Percentiles rank a stretch among this genome's conserved stretches.
These are phyloP conservation scores for Huntiella savannae DNA, from an alignment of 2,329 filamentous ascomycete species.

Conservation along the genomic window DNA sequence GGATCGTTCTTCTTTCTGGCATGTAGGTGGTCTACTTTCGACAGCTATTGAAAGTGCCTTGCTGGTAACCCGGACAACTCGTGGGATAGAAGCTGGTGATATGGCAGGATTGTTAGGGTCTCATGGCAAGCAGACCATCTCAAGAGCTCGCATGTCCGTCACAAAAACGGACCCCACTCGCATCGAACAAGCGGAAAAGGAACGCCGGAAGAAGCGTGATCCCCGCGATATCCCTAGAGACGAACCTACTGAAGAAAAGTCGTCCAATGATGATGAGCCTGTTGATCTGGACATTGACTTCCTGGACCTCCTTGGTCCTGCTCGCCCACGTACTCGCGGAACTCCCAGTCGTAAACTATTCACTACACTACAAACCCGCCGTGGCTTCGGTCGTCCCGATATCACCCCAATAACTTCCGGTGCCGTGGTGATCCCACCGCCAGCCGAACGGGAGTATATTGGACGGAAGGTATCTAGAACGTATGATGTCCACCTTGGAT, in stretches of 20 bases:
- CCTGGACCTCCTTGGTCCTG: constrained; percentile 9
- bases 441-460: constrained; percentile 2
- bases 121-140: constrained; percentile 63
- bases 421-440: neutral
- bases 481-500: constrained; percentile 37
- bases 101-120: constrained; percentile 50
- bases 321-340: constrained; percentile 1
- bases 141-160: constrained; percentile 51
- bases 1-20: constrained; percentile 52
- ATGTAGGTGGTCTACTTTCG: constrained; percentile 56
- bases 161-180: constrained; percentile 5
- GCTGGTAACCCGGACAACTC: constrained; percentile 23
- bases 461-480: constrained; percentile 13
- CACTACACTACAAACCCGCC: constrained; percentile 2
- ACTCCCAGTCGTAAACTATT: constrained; percentile 1
- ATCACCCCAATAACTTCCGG: neutral
- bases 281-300: constrained; percentile 14
- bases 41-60: constrained; percentile 62
- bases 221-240: neutral
- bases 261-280: constrained; percentile 14
- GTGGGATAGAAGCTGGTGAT: constrained; percentile 34
- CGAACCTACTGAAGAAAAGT: constrained; percentile 5
- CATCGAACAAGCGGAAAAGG: neutral
- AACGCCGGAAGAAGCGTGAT: neutral
- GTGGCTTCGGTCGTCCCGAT: constrained; percentile 2